Evolutionary conservation across 2,329 filamentous ascomycete genomes (phyloP), one percentile per base, ranked within the genome.

Genomic region (Juglanconis juglandina): DNA sequence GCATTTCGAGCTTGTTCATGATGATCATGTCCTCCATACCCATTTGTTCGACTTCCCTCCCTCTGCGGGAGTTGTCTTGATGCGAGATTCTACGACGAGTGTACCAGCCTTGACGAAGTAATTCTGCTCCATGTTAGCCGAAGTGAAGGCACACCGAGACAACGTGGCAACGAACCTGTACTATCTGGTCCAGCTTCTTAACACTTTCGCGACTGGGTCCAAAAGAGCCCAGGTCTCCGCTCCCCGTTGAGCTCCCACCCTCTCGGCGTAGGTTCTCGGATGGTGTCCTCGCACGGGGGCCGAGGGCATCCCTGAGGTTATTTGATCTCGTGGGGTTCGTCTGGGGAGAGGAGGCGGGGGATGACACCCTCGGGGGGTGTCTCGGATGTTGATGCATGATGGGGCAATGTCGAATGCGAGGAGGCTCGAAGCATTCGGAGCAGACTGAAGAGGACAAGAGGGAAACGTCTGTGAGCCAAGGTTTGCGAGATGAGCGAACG

Each of bases 371-470:
- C 66, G 90, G 88, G 66, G 89, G 84, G 64, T 87, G 84, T 68
- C 93, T 87, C 68, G 90, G 88, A 77, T 93, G 91, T 77, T 96
- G 93, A 84, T 97, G 92, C 93, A 97, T 97, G 68, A 71, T 79
- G 63, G 63, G 64, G 34, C 55, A 59, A 50, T 55, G 52, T 60
- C 65, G 56, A 60, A 39, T 10, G 49, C n/a, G 46, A 51, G 48
- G 39, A 55, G 48, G n/a, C 34, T 49, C 32, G 42, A 60, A 37
- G 49, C 48, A 42, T 14, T 60, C 53, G 44, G 56, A 17, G 3
- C 24, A 8, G 46, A 35, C 51, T 66, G 51, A 66, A 62, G n/a
- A 39, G 39, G 44, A 44, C 10, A 24, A 13, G 32, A 39, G 9
- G 42, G 14, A 35, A 50, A 24, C 10, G 51, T 44, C 24, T 49